Evolutionary conservation across 257 asterid genomes (phyloP).

Genomic region (Solanum clarkiae): DNA sequence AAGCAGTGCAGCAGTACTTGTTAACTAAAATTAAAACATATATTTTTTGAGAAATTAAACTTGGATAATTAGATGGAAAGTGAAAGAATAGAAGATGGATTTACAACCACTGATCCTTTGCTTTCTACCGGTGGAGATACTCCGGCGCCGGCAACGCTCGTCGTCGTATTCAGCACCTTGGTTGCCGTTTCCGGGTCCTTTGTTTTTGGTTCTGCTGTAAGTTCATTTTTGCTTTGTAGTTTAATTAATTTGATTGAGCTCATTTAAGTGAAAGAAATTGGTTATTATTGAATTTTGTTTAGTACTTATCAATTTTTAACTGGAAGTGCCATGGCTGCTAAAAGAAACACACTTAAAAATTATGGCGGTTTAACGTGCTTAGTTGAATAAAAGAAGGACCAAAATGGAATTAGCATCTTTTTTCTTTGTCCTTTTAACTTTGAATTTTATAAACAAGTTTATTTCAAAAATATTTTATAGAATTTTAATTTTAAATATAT

Average conservation of each 20-base stretch:
- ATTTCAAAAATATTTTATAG: too few relatives aligned
- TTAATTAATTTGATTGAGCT: neutral
- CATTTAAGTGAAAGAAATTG: neutral
- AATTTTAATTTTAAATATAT: too few relatives aligned
- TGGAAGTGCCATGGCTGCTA: neutral
- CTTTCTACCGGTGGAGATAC: neutral
- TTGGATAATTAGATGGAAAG: neutral
- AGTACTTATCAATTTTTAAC: too few relatives aligned
- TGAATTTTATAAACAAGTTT: too few relatives aligned
- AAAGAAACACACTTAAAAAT: neutral
- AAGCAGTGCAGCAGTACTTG: neutral
- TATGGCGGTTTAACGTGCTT: neutral
- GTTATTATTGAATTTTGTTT: neutral
- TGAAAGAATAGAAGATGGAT: neutral
- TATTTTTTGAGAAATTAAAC: neutral
- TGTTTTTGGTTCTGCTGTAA: slow-evolving; percentile 84
- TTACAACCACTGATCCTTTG: neutral
- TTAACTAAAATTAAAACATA: neutral
- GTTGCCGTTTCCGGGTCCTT: slow-evolving; percentile 77
- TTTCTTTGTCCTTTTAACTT: too few relatives aligned
- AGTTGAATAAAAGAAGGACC: neutral
- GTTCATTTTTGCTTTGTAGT: slow-evolving; percentile 2
- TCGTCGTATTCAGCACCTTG: slow-evolving; percentile 46
- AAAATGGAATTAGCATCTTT: neutral
- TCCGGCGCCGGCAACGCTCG: neutral